Conservation (phyloP, 208 protist species). For the Leishmania amazonensis region DNA sequence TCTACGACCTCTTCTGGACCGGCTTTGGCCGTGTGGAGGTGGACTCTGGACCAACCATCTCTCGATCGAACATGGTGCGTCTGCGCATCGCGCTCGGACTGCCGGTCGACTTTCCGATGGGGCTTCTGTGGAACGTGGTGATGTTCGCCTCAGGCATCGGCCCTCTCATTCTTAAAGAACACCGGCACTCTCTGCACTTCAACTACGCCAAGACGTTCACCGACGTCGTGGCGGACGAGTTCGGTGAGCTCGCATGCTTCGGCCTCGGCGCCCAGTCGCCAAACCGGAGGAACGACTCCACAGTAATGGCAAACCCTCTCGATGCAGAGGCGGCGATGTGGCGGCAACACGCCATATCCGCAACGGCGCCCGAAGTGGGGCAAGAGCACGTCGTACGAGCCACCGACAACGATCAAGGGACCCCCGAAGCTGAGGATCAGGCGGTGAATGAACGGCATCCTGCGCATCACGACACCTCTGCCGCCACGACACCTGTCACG, state of each 20-base stretch:
- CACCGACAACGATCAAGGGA: background rate
- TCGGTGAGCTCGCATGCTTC: conserved; percentile 41
- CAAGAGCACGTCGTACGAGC: background rate
- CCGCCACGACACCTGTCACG: conserved; percentile 8
- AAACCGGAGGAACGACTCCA: background rate
- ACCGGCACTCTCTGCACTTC: conserved; percentile 38
- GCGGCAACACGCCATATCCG: conserved; percentile 3
- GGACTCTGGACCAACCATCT: conserved; percentile 59
- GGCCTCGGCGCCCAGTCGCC: conserved; percentile 26
- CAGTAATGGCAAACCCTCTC: conserved; percentile 19
- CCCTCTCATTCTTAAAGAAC: conserved; percentile 38
- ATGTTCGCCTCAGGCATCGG: conserved; percentile 57
- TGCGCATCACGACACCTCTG: background rate
- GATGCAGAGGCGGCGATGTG: conserved; percentile 11
- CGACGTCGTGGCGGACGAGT: conserved; percentile 42
- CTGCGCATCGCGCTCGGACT: conserved; percentile 55
- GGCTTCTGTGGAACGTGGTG: conserved; percentile 79
- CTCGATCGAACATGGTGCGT: conserved; percentile 34
- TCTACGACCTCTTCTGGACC: conserved; percentile 57
- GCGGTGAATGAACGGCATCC: background rate
- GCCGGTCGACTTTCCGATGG: conserved; percentile 46
- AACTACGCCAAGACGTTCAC: conserved; percentile 47
- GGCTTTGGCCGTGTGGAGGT: conserved; percentile 82
- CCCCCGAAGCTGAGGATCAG: background rate
- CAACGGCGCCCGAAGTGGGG: conserved; percentile 1